Base-by-base conservation (phyloP, 345 rosid species). In the Brassica nigra region DNA sequence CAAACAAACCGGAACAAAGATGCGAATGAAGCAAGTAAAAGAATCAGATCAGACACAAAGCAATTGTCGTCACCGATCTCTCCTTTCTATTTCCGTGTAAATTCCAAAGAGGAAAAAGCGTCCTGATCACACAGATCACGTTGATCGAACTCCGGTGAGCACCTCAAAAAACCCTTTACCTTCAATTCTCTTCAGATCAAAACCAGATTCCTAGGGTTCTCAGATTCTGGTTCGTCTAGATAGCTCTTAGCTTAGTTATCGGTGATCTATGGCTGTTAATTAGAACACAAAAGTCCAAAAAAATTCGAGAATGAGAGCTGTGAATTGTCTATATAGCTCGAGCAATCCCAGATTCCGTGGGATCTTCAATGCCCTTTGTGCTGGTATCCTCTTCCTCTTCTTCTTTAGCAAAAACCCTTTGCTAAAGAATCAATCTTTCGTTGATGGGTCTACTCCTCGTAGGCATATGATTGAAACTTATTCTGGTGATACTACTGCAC, bases 291-390 rank as follows among this genome's bases (percentile, higher is more conserved):
- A 15, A 8, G 15, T 27, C 2, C 3, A 36, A 42, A 15, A n/a
- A 44, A n/a, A 44, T 67, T 71, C 5, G 27, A 79, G 62, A 27
- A 84, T 86, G 89, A 76, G 75, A 74, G 47, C 69, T 66, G 29
- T 49, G 15, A 73, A 68, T 82, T 70, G 62, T 57, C 31, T 80
- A 4, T 82, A 81, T 63, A 67, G 81, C 34, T 68, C 76, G 4
- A 86, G 74, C 65, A 75, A 66, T 79, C 87, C 85, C 58, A 81
- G 68, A 67, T 84, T 81, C 62, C 84, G 76, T 65, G 83, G 85
- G 61, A 3, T 86, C 76, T 84, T 88, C 73, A 83, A 78, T 77
- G 85, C 85, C 9, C 9, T 86, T 23, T 88, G 83, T 66, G 76
- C 83, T 69, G 0, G 81, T n/a, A 61, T 67, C 52, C 8, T 88